These are phyloP conservation scores for Pseudocercospora ulei DNA, from an alignment of 2,329 filamentous ascomycete genomes.

Conservation along the genomic window DNA sequence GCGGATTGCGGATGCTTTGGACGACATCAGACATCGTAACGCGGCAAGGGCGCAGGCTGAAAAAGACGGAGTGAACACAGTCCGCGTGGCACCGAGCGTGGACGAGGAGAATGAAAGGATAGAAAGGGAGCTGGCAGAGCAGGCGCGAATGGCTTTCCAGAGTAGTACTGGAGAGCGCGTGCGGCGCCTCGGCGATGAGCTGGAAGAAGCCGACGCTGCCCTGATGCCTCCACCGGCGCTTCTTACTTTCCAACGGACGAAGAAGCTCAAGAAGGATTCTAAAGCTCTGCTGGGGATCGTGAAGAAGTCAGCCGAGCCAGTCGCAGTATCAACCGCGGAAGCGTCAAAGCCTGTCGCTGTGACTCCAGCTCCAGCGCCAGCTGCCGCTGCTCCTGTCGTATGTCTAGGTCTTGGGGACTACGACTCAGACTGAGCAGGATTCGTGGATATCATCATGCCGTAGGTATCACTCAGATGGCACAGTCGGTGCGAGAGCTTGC, in stretches of 20 bases:
- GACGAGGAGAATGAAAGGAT: conserved; percentile 53
- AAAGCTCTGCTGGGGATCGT: conserved; percentile 71
- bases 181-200: conserved; percentile 44
- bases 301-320: conserved; percentile 53
- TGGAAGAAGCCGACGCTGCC: conserved; percentile 32
- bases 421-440: conserved; percentile 2
- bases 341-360: background rate
- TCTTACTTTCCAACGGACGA: conserved; percentile 62
- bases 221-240: conserved; percentile 44
- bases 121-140: conserved; percentile 75
- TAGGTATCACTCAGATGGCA: background rate
- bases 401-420: conserved; percentile 1
- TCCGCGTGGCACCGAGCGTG: conserved; percentile 47
- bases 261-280: conserved; percentile 82
- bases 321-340: background rate
- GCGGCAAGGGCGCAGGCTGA: conserved; percentile 71
- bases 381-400: conserved; percentile 6
- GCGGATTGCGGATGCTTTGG: conserved; percentile 88
- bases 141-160: conserved; percentile 67
- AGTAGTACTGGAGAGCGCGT: conserved; percentile 49
- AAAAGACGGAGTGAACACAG: conserved; percentile 49
- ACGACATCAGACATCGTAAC: conserved; percentile 88
- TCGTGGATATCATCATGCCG: background rate
- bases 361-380: background rate
- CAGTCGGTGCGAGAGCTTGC: background rate